These are phyloP conservation scores for Fusarium abutilonis DNA, from an alignment of 2,329 filamentous ascomycete genomes.

Conservation along the genomic window DNA sequence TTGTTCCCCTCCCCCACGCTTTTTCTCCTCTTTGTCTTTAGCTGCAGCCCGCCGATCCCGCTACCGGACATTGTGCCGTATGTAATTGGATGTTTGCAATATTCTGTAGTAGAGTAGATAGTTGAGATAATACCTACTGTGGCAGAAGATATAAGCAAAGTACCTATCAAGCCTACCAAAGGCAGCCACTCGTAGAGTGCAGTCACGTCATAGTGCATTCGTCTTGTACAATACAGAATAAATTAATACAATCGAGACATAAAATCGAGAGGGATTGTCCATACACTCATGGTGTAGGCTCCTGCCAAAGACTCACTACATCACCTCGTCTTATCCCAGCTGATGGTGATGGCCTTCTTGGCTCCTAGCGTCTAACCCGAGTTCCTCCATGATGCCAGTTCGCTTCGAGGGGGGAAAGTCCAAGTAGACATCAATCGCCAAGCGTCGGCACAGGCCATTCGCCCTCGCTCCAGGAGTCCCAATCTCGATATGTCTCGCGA, in stretches of 20 bases:
- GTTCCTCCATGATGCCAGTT: conserved; percentile 16
- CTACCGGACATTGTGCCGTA: no score
- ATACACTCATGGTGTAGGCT: conserved; percentile 33
- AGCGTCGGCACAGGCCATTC: conserved; percentile 21
- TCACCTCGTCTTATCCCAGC: conserved; percentile 10
- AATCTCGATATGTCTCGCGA: conserved; percentile 22
- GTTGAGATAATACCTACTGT: not conserved
- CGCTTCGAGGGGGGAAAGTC: conserved; percentile 19
- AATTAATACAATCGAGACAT: conserved; percentile 45
- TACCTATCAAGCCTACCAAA: no score
- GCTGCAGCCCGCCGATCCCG: not conserved
- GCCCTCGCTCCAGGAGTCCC: conserved; percentile 21
- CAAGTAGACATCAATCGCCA: conserved; percentile 24
- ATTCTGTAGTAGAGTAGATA: no score
- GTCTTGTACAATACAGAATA: conserved; percentile 36
- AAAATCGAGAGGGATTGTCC: conserved; percentile 40
- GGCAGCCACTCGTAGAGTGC: no score
- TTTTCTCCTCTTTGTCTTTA: not conserved
- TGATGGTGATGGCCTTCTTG: conserved; percentile 11
- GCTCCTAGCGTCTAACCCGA: conserved; percentile 12
- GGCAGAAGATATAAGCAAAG: no score
- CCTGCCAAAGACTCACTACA: conserved; percentile 25
- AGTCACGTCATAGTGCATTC: no score
- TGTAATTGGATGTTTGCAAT: not conserved
- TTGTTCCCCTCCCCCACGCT: conserved; percentile 25